phyloP scores from a whole-genome alignment of 2,329 filamentous ascomycete genomes.

The Aspergillus sp. region DNA sequence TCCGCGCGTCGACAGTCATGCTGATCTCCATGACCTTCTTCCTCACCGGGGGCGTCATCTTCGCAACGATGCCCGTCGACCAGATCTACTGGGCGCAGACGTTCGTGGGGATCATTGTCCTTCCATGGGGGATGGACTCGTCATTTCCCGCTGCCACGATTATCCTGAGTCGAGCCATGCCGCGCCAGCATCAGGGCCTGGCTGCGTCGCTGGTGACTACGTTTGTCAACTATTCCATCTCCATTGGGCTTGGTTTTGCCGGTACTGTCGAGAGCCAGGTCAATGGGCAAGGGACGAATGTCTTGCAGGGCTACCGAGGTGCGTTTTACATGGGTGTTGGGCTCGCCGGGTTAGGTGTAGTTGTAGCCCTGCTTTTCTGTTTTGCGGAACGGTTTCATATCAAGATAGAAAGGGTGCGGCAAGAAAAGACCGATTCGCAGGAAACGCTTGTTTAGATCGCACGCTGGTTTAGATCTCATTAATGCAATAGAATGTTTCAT shows the following conservation, averaged over 20 bases:
- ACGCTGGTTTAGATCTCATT: neutral
- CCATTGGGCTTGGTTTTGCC: constrained; percentile 17
- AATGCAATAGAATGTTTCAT: neutral
- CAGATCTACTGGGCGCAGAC: neutral
- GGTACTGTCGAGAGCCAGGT: constrained; percentile 15
- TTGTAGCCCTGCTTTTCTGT: neutral
- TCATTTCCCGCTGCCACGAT: constrained; percentile 18
- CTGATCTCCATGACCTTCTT: constrained; percentile 13
- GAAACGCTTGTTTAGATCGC: neutral
- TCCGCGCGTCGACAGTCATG: constrained; percentile 16
- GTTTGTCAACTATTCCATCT: constrained; percentile 16
- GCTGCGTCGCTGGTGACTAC: constrained; percentile 9
- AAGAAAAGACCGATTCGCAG: neutral
- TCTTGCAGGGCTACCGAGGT: constrained; percentile 13
- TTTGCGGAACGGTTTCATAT: neutral
- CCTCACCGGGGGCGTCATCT: neutral
- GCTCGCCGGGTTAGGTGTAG: neutral
- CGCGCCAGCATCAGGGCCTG: neutral
- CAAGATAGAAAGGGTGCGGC: neutral
- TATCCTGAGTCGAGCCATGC: constrained; percentile 12
- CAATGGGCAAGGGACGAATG: constrained; percentile 12
- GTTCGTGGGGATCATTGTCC: constrained; percentile 8
- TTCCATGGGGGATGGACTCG: constrained; percentile 15
- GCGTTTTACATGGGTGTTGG: constrained; percentile 11
- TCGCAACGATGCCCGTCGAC: neutral